Evolutionary conservation across 768 basidiomycete genomes (phyloP).

Genomic region (Amyloporia xantha): DNA sequence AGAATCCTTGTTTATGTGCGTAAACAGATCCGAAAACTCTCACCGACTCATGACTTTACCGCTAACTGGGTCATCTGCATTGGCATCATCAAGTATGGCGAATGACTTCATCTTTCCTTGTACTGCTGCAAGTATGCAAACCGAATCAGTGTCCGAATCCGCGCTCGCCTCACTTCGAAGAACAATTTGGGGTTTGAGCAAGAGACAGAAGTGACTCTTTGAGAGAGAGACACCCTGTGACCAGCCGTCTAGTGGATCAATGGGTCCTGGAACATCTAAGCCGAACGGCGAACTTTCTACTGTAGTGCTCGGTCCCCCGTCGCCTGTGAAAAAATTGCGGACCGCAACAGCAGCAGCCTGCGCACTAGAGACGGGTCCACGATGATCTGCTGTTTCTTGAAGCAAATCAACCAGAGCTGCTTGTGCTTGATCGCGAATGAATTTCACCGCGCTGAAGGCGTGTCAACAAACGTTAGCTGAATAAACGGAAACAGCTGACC

Average conservation of each 20-base stretch:
- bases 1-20: neutral
- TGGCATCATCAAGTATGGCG: conserved; percentile 72
- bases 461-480: neutral
- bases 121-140: conserved; percentile 70
- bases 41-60: conserved; percentile 84
- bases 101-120: conserved; percentile 76
- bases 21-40: conserved; percentile 1
- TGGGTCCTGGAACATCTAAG: conserved; percentile 27
- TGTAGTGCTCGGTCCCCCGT: conserved; percentile 36
- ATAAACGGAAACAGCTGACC: conserved; percentile 35
- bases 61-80: conserved; percentile 77
- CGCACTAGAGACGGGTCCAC: conserved; percentile 37
- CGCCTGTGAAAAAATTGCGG: conserved; percentile 56
- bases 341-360: conserved; percentile 63
- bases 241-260: conserved; percentile 68
- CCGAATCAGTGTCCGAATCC: conserved; percentile 47
- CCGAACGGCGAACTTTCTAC: conserved; percentile 29
- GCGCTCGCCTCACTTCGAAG: conserved; percentile 52
- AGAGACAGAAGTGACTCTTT: conserved; percentile 75
- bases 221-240: conserved; percentile 59
- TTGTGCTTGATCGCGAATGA: conserved; percentile 78
- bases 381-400: conserved; percentile 22
- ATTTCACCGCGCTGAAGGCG: conserved; percentile 64
- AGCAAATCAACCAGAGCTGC: conserved; percentile 28
- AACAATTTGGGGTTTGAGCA: conserved; percentile 88